Conservation (phyloP, 805 yeast species). For the Nakazawaea populi region DNA sequence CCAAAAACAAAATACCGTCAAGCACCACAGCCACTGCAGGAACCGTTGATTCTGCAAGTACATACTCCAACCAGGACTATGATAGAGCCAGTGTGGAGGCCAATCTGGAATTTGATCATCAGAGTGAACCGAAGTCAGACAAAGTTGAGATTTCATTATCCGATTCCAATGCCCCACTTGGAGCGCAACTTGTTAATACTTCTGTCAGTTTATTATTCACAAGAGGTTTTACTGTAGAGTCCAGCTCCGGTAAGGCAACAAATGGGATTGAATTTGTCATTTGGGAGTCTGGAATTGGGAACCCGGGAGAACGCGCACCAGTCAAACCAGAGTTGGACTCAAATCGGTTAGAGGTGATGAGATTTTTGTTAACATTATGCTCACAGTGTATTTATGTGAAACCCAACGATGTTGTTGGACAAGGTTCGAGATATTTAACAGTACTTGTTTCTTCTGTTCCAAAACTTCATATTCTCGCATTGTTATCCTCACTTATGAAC, state of each 20-base stretch:
- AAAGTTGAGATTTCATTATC: constrained; percentile 14
- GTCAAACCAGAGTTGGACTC: constrained; percentile 42
- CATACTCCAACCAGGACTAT: constrained; percentile 14
- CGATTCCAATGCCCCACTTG: constrained; percentile 23
- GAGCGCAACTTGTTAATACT: constrained; percentile 29
- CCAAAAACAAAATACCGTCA: constrained; percentile 5
- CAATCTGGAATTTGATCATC: constrained; percentile 11
- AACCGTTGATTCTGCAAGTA: constrained; percentile 15
- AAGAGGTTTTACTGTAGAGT: constrained; percentile 48
- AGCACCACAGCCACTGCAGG: constrained; percentile 20
- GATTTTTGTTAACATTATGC: constrained; percentile 52
- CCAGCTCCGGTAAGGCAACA: constrained; percentile 6
- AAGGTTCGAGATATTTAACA: constrained; percentile 60
- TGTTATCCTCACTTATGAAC: constrained; percentile 69
- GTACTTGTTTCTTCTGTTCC: constrained; percentile 46
- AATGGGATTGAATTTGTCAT: constrained; percentile 33
- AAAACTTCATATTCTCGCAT: constrained; percentile 39
- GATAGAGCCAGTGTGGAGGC: constrained; percentile 16
- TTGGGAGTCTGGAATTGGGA: constrained; percentile 84
- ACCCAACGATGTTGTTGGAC: constrained; percentile 33
- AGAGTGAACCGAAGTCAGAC: constrained; percentile 1
- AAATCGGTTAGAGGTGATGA: constrained; percentile 62
- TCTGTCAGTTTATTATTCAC: constrained; percentile 46
- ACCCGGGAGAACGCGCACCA: constrained; percentile 21
- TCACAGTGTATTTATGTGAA: constrained; percentile 55